phyloP scores from a whole-genome alignment of 495 filamentous ascomycete genomes.

The Aspergillus ellipticus region DNA sequence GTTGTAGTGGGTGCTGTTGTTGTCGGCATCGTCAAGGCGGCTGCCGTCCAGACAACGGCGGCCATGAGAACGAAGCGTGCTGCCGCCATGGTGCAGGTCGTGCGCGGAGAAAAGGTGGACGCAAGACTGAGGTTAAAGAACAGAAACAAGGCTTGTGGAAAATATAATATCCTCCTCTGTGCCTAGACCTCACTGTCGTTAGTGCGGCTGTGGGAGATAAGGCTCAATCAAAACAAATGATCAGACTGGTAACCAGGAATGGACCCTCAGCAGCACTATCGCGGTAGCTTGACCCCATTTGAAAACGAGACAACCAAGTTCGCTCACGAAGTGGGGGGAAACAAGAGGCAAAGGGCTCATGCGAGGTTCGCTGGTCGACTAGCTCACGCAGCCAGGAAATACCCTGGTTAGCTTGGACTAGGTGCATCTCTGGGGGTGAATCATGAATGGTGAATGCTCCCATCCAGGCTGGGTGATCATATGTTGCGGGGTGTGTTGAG shows the following conservation, averaged over 20 bases:
- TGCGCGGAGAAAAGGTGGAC: background rate
- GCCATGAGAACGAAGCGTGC: background rate
- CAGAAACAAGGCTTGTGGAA: background rate
- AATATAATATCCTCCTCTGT: background rate
- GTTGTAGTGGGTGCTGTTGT: background rate
- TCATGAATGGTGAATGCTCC: background rate
- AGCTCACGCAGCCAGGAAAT: background rate
- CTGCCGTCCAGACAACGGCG: background rate
- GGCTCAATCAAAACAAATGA: too few relatives aligned
- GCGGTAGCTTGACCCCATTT: background rate
- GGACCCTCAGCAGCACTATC: background rate
- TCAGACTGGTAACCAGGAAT: background rate
- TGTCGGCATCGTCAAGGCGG: background rate
- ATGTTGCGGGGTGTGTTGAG: too few relatives aligned
- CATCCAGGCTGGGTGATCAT: too few relatives aligned
- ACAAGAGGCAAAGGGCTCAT: background rate
- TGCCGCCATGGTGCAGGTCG: background rate
- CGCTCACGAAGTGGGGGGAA: background rate
- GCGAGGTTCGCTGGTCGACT: background rate
- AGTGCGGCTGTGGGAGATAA: too few relatives aligned
- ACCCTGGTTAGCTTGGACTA: background rate
- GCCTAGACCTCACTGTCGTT: too few relatives aligned
- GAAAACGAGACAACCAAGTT: background rate
- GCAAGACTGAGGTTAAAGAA: background rate
- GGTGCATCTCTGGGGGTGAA: background rate